Percentiles rank a stretch among this genome's conserved stretches.
These are phyloP conservation scores for Arachnomyces sp. DNA, from an alignment of 2,329 filamentous ascomycete genomes.

Conservation along the genomic window DNA sequence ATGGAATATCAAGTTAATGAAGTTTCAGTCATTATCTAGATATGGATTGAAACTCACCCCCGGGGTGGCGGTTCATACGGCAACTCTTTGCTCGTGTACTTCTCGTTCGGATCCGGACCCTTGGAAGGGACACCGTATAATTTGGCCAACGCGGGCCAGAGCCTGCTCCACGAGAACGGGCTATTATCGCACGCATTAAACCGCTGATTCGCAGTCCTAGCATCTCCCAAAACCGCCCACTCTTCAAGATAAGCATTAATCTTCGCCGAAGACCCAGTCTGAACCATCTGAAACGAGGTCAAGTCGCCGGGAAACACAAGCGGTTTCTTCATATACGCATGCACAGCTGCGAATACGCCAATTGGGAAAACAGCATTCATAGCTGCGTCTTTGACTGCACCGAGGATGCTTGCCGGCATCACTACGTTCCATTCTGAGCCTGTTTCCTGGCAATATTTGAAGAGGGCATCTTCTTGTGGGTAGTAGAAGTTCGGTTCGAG, in stretches of 20 bases:
- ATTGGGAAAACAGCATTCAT: slow-evolving; percentile 19
- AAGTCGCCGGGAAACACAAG: slow-evolving; percentile 17
- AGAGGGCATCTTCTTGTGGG: slow-evolving; percentile 19
- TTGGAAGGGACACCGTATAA: slow-evolving; percentile 20
- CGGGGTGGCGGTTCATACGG: slow-evolving; percentile 11
- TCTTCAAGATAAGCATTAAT: slow-evolving; percentile 20
- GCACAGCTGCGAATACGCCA: slow-evolving; percentile 18
- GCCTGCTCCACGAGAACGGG: slow-evolving; percentile 17
- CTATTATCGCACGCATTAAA: slow-evolving; percentile 23
- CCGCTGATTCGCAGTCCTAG: slow-evolving; percentile 16
- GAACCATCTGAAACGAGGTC: slow-evolving; percentile 14
- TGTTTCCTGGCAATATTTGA: slow-evolving; percentile 16
- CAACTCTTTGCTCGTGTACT: slow-evolving; percentile 6
- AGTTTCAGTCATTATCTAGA: slow-evolving; percentile 3
- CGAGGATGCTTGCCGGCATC: slow-evolving; percentile 19
- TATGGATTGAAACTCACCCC: slow-evolving; percentile 10
- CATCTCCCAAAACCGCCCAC: slow-evolving; percentile 20
- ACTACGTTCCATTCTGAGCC: slow-evolving; percentile 18
- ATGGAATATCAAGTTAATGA: slow-evolving; percentile 7
- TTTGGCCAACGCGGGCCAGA: slow-evolving; percentile 20
- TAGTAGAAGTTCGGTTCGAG: slow-evolving; percentile 24
- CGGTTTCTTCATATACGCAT: slow-evolving; percentile 14
- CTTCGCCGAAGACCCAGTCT: slow-evolving; percentile 15
- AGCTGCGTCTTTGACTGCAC: slow-evolving; percentile 18
- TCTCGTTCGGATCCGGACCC: slow-evolving; percentile 9